phyloP scores from a whole-genome alignment of 2,329 filamentous ascomycete species.

The Ascochyta viciae-villosae region DNA sequence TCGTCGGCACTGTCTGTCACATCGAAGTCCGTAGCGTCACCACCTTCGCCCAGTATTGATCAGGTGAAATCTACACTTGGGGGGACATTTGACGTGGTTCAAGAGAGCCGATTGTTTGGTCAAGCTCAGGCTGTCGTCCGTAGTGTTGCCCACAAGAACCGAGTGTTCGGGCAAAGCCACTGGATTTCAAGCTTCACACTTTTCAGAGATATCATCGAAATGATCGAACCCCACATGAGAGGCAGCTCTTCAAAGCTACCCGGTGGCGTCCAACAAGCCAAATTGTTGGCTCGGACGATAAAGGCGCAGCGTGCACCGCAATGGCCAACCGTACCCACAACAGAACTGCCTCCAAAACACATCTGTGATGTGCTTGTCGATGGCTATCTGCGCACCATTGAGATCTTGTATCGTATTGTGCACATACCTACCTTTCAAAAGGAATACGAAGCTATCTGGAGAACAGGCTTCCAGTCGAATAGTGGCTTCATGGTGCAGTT shows the following conservation, averaged over 20 bases:
- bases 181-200: slow-evolving; percentile 61
- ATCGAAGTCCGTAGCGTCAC: slow-evolving; percentile 29
- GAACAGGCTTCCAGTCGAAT: slow-evolving; percentile 36
- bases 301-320: slow-evolving; percentile 57
- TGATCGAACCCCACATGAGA: slow-evolving; percentile 52
- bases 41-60: slow-evolving; percentile 48
- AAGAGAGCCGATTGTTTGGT: slow-evolving; percentile 45
- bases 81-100: slow-evolving; percentile 55
- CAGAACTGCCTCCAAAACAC: slow-evolving; percentile 56
- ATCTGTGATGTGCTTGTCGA: slow-evolving; percentile 58
- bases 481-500: slow-evolving; percentile 62
- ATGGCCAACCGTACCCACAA: slow-evolving; percentile 56
- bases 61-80: slow-evolving; percentile 38
- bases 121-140: slow-evolving; percentile 47
- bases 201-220: slow-evolving; percentile 54
- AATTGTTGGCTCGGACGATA: slow-evolving; percentile 60
- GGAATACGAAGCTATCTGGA: slow-evolving; percentile 62
- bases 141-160: slow-evolving; percentile 62
- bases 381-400: slow-evolving; percentile 58
- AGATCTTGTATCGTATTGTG: slow-evolving; percentile 58
- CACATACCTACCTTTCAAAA: slow-evolving; percentile 60
- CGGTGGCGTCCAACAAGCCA: slow-evolving; percentile 57
- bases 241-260: slow-evolving; percentile 50
- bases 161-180: slow-evolving; percentile 65
- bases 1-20: slow-evolving; percentile 2